Evolutionary conservation across 1,284 basidiomycete species (phyloP), one percentile per base, ranked within the genome.

Genomic region (Vanrija pseudolonga): DNA sequence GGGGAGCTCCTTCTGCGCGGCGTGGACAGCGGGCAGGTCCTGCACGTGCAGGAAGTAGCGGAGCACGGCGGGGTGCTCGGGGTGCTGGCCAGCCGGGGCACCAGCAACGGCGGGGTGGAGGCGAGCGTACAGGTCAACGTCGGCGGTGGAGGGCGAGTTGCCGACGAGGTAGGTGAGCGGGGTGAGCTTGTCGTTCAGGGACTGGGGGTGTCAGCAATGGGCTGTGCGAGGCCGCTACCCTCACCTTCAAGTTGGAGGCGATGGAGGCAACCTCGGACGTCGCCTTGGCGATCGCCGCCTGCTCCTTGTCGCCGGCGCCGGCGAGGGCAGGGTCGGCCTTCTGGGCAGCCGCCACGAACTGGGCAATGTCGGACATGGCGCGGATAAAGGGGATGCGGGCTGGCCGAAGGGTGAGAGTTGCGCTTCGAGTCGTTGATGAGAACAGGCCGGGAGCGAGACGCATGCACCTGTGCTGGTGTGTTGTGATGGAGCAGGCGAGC

Each of bases 41-140:
- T 97, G 93, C 57, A 97, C 84, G 73, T 95, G 89, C 72, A 93
- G 88, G 71, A 96, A 95, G 81, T 94, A 95, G 50, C 94, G 89
- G 44, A 89, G 88, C 45, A 97, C 76, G 23, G 89, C 83, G 6
- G 93, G 90, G 54, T 84, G 82, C 24, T 84, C 77, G 70, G 87
- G 86, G 77, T 89, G 86, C 72, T 88, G 83, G 20, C 81, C 63
- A 0, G 86, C 79, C 60, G 55, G 57, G 24, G 62, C 63, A 61
- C 61, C 59, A 46, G 53, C 47, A 62, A 92, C 71, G 42, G 81
- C 78, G 17, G 89, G 85, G 71, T 93, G 87, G 37, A 95, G 80
- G 26, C 85, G 84, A 18, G 86, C 89, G 73, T 90, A 95, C 45
- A 94, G 76, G 14, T 87, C 85, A 53, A 90, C 83, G 72, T 96